Base-by-base conservation (phyloP, 306 rosid species). In the barrel medic (Medicago truncatula) region DNA sequence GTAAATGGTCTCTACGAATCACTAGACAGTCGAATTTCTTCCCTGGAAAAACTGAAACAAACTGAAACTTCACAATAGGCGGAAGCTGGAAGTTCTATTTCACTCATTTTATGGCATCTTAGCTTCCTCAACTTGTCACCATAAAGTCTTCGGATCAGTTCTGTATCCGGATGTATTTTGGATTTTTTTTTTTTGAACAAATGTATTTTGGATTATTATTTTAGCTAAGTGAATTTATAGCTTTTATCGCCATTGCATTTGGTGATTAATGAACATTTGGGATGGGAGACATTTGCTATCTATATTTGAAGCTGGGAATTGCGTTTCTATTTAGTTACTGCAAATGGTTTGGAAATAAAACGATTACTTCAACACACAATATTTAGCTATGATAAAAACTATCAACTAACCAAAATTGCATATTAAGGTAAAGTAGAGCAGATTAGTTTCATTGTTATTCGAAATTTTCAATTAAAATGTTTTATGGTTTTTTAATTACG, bases 21-120 rank as follows among this genome's bases (percentile, higher is more conserved):
- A 36, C 78, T 95, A 69, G 96, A 90, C 21, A 74, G 85, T 67
- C 82, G 97, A 61, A 85, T 95, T 86, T 90, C 90, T 38, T 82
- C 97, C 43, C 80, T 92, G 64, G 98, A 95, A 78, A 89, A 82
- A 44, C 83, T 89, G 85, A 87, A 89, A 79, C 92, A 83, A 70
- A 58, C 81, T 31, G 92, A 84, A 80, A 75, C 82, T 80, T 70
- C 89, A 44, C 83, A 81, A 78, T 92, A 85, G 31, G 84, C 47
- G 76, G 91, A 83, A 78, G 76, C 92, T 74, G 74, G 85, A 47
- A 92, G 78, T 64, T 50, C 31, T 59, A 64, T 71, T 69, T 72
- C 31, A 62, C 78, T 76, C 63, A 43, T 67, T 78, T 60, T 76
- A 67, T 77, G 73, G 57, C 60, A 63, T 66, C 66, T 53, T 65